phyloP scores from a whole-genome alignment of 768 basidiomycete genomes.

The Harrya chromipes region DNA sequence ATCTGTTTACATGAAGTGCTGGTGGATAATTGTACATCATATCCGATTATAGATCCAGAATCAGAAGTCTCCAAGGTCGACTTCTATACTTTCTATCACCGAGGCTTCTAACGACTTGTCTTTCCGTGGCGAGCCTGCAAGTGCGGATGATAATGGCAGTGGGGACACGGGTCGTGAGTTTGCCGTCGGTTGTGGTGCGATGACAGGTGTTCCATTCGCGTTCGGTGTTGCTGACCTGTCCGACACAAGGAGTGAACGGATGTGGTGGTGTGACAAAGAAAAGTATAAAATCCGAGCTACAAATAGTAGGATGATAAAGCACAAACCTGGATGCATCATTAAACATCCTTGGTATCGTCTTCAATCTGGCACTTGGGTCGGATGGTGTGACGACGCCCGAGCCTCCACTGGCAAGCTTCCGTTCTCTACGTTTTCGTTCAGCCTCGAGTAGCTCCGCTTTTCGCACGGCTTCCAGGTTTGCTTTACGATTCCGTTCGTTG shows the following conservation, averaged over 20 bases:
- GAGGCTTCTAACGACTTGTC: constrained; percentile 51
- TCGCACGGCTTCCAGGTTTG: constrained; percentile 77
- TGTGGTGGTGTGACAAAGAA: constrained; percentile 13
- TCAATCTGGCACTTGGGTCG: constrained; percentile 68
- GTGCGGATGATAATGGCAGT: constrained; percentile 21
- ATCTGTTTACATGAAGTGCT: too few species aligned
- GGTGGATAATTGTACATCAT: background rate
- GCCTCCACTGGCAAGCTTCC: constrained; percentile 49
- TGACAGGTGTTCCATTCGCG: constrained; percentile 43
- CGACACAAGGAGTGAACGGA: constrained; percentile 5
- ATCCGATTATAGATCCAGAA: background rate
- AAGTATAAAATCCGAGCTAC: constrained; percentile 13
- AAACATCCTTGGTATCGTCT: constrained; percentile 58
- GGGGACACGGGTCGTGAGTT: constrained; percentile 37
- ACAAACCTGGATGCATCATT: constrained; percentile 60
- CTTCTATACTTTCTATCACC: constrained; percentile 64
- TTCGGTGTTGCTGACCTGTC: constrained; percentile 44
- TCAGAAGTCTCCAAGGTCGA: constrained; percentile 79
- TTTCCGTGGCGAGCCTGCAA: constrained; percentile 28
- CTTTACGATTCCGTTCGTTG: constrained; percentile 87
- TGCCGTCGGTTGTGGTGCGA: constrained; percentile 28
- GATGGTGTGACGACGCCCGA: constrained; percentile 40
- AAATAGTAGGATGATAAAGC: background rate
- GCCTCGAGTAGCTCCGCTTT: constrained; percentile 68
- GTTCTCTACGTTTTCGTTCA: constrained; percentile 68